Base-by-base conservation (phyloP, 495 filamentous ascomycete genomes). In the Aspergillus kassunensis region DNA sequence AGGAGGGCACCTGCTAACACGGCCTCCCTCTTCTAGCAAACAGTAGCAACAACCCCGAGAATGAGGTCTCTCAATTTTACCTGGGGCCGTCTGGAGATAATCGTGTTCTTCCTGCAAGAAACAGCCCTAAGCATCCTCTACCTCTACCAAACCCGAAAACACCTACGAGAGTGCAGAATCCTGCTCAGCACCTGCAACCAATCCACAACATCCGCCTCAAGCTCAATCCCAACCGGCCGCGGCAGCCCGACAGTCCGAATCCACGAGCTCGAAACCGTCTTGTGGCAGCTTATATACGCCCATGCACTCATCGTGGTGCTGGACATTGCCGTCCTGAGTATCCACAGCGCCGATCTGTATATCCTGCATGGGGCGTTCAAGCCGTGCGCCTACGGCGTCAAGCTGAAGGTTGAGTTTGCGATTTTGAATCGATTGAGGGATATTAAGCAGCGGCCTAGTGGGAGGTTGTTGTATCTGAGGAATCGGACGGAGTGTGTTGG, bases 71-170 rank as follows among this genome's bases (percentile, higher is more conserved):
- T 13, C 27, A 45, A 53, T 15, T 15, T 40, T 13, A 52, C 62
- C 52, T 68, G 59, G 61, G 67, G 67, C 39, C 62, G 63, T 33
- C 45, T 68, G n/a, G 66, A 72, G 35, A 50, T 66, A 11, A 62
- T 59, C 35, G 59, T 69, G 23, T 75, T 72, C 61, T 70, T 66
- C 47, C 53, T 70, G 5, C 72, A 75, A 48, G 71, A 75, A 54
- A 55, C 54, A 4, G 43, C 54, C 34, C 48, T 75, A 13, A 64
- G 58, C 37, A 48, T 57, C 16, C 55, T 74, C 15, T 75, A 75
- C 57, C 70, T 73, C 27, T 60, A 53, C 48, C 64, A 70, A 16
- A 67, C 69, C 7, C 53, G 61, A n/a, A 64, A 65, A 11, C 55
- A 60, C 44, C 54, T 76, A 12, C 48, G 53, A 29, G 49, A 16